Percentiles rank a stretch among this genome's conserved stretches.
Conservation (phyloP, 257 asterid genomes). For the Primulina tabacum region DNA sequence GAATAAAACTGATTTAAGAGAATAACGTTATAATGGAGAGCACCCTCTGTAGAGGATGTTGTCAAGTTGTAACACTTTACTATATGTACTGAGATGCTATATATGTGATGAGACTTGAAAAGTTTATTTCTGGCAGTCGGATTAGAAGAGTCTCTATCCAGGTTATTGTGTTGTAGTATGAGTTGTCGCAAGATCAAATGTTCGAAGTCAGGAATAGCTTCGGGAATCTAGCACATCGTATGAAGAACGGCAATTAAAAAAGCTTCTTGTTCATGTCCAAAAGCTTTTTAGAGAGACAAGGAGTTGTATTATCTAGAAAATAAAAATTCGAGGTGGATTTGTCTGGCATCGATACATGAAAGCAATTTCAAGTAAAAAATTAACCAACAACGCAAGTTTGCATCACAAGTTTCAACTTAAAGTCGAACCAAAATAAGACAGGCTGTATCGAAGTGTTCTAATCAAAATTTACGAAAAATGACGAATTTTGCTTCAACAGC, state of each 20-base stretch:
- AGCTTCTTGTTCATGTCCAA: neutral
- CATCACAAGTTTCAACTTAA: slow-evolving; percentile 11
- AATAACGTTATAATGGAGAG: slow-evolving; percentile 1
- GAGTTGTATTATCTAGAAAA: neutral
- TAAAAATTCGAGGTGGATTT: neutral
- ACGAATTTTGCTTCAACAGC: slow-evolving; percentile 21
- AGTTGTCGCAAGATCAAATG: no score
- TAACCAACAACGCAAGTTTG: neutral
- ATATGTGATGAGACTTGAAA: neutral
- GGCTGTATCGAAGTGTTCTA: slow-evolving; percentile 21
- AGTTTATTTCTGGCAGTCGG: slow-evolving; percentile 8
- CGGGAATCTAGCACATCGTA: no score
- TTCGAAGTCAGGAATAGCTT: no score
- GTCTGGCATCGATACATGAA: neutral
- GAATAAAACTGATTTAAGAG: neutral
- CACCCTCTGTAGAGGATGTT: slow-evolving; percentile 14
- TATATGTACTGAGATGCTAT: neutral
- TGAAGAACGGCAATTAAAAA: neutral
- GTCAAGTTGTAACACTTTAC: slow-evolving; percentile 8
- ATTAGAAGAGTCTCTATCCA: neutral
- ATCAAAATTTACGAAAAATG: slow-evolving; percentile 9
- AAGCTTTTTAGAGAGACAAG: neutral
- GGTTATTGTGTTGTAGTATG: no score
- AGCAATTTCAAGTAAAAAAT: neutral
- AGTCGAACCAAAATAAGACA: slow-evolving; percentile 27